A percentile compares a stretch with the other conserved stretches of the same genome.
Evolutionary conservation across 331 rosid species (phyloP).

Genomic region (Saraca asoca): DNA sequence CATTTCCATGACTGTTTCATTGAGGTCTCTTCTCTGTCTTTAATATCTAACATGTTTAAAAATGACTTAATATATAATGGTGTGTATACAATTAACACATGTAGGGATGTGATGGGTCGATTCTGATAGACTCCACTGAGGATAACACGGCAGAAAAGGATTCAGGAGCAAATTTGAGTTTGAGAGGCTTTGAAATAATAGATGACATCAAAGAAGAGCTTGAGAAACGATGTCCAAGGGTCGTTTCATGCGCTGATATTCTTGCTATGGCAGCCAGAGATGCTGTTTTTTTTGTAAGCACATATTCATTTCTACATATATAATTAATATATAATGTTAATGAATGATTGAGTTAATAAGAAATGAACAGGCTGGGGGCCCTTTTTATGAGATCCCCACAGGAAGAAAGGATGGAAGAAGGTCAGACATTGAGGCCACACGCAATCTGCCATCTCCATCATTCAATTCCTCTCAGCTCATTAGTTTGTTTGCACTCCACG

Average conservation of each 20-base stretch:
- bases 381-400: conserved; percentile 62
- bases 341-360: not conserved
- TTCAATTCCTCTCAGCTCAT: conserved; percentile 75
- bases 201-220: conserved; percentile 69
- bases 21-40: conserved; percentile 43
- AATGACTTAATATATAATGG: too few species aligned
- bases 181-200: conserved; percentile 73
- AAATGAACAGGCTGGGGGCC: conserved; percentile 71
- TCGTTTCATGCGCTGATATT: conserved; percentile 86
- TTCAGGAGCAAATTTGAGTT: conserved; percentile 83
- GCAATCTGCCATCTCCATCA: conserved; percentile 59
- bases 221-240: conserved; percentile 67
- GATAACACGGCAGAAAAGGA: conserved; percentile 84
- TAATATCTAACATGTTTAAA: not conserved
- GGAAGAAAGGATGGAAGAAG: conserved; percentile 88
- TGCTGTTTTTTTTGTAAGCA: conserved; percentile 63
- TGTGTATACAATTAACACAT: too few species aligned
- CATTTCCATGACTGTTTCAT: conserved; percentile 89
- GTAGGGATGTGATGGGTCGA: conserved; percentile 83
- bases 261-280: conserved; percentile 79
- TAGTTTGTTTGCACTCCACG: conserved; percentile 56
- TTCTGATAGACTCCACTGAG: conserved; percentile 67
- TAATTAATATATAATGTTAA: not conserved
- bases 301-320: not conserved
- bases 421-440: conserved; percentile 70